These are phyloP conservation scores for Jamesozyma rosinii DNA, from an alignment of 805 yeast species.

Conservation along the genomic window DNA sequence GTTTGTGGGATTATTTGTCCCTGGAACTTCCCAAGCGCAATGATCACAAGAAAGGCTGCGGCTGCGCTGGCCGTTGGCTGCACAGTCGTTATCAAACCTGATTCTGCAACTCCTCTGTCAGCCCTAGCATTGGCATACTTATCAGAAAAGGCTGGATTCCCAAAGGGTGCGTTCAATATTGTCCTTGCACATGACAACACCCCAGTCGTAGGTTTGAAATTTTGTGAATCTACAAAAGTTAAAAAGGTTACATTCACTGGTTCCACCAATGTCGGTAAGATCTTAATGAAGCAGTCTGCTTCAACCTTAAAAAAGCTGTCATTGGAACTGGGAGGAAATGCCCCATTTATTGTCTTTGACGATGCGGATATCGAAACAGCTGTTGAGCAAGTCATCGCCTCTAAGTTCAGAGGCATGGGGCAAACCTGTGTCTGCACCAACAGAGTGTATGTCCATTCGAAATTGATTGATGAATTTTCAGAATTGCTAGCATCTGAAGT, in stretches of 20 bases:
- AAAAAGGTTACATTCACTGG: conserved; percentile 58
- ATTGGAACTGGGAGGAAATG: conserved; percentile 60
- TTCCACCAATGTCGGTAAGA: conserved; percentile 52
- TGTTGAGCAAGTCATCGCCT: conserved; percentile 42
- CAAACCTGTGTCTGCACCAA: conserved; percentile 62
- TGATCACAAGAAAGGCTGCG: conserved; percentile 57
- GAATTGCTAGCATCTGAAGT: conserved; percentile 39
- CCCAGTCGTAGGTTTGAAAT: conserved; percentile 43
- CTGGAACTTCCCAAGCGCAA: conserved; percentile 60
- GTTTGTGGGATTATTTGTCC: conserved; percentile 57
- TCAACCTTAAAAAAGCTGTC: conserved; percentile 51
- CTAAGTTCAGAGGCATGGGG: conserved; percentile 54
- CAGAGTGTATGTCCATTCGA: conserved; percentile 46
- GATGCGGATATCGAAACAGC: conserved; percentile 53
- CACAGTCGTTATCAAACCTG: conserved; percentile 52
- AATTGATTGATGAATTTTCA: conserved; percentile 42
- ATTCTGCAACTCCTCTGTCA: conserved; percentile 51
- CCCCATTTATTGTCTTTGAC: conserved; percentile 52
- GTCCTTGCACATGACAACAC: conserved; percentile 42
- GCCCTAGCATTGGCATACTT: conserved; percentile 49
- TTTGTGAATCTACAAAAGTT: conserved; percentile 41
- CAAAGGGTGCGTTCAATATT: conserved; percentile 48
- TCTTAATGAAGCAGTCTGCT: conserved; percentile 49
- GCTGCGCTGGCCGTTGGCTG: conserved; percentile 63
- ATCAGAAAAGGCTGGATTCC: conserved; percentile 52